Percentiles rank a stretch among this genome's conserved stretches.
Evolutionary conservation across 768 basidiomycete genomes (phyloP).

Genomic region (Pleurotus salmoneostramineus): DNA sequence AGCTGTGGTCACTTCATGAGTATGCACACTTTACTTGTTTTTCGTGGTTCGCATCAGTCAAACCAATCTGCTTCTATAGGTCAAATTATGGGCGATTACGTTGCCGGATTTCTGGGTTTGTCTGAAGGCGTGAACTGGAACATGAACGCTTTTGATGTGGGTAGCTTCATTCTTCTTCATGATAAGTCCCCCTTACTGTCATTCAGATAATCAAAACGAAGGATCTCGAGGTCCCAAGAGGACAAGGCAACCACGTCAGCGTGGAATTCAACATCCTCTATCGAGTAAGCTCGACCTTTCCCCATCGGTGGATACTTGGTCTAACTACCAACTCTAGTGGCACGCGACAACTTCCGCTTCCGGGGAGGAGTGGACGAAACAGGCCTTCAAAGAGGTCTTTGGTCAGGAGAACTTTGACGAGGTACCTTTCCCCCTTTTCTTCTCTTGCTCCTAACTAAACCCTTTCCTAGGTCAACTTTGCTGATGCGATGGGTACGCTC

Average conservation of each 20-base stretch:
- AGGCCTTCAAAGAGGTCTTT: slow-evolving; percentile 36
- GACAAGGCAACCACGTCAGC: slow-evolving; percentile 63
- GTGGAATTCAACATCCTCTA: slow-evolving; percentile 62
- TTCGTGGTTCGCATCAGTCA: background rate
- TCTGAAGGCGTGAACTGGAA: slow-evolving; percentile 49
- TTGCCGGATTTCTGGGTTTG: slow-evolving; percentile 52
- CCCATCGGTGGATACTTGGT: background rate
- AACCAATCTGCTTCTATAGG: slow-evolving; percentile 8
- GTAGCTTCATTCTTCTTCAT: slow-evolving; percentile 33
- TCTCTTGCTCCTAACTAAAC: background rate
- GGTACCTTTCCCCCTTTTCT: slow-evolving; percentile 15
- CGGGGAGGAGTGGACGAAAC: slow-evolving; percentile 51
- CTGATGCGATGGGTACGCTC: slow-evolving; percentile 16
- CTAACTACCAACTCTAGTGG: slow-evolving; percentile 36
- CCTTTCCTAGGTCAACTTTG: slow-evolving; percentile 15
- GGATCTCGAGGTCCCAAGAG: slow-evolving; percentile 35
- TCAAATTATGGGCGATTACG: slow-evolving; percentile 55
- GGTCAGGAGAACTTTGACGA: slow-evolving; percentile 29
- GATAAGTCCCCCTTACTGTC: background rate
- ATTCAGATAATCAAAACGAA: slow-evolving; percentile 29
- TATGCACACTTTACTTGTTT: background rate
- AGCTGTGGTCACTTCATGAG: slow-evolving; percentile 50
- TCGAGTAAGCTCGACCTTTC: slow-evolving; percentile 20
- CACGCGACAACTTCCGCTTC: slow-evolving; percentile 46
- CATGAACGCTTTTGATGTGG: slow-evolving; percentile 44